These are phyloP conservation scores for Marasmius sp. DNA, from an alignment of 1,284 basidiomycete species.

Conservation along the genomic window DNA sequence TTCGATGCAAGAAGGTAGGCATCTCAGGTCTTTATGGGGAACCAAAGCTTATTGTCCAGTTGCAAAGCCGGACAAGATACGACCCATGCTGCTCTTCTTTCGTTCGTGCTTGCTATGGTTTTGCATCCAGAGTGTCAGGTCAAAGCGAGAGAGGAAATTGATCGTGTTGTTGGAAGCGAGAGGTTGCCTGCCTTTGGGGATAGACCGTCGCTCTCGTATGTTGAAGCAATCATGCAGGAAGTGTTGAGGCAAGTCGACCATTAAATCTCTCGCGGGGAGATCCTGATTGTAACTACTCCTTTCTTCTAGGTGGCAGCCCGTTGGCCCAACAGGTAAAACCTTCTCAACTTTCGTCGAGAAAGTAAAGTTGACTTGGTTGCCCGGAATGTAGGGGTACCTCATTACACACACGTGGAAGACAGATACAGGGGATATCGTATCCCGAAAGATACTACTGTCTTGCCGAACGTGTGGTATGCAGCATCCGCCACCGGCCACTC, in stretches of 20 bases:
- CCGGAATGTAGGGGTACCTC: not conserved
- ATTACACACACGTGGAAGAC: not conserved
- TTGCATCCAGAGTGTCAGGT: slow-evolving; percentile 14
- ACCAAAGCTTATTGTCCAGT: no score
- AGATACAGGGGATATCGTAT: not conserved
- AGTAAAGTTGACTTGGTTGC: not conserved
- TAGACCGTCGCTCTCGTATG: slow-evolving; percentile 6
- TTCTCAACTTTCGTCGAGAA: no score
- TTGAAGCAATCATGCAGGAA: slow-evolving; percentile 13
- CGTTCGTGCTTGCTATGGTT: slow-evolving; percentile 10
- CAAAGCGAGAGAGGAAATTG: slow-evolving; percentile 18
- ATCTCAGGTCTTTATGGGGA: not conserved
- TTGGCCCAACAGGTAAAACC: not conserved
- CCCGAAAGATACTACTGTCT: not conserved
- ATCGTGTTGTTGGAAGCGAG: slow-evolving; percentile 11
- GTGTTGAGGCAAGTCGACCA: slow-evolving; percentile 6
- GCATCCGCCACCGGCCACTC: not conserved
- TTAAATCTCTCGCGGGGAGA: not conserved
- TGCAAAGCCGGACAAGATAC: slow-evolving; percentile 9
- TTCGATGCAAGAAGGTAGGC: slow-evolving; percentile 9
- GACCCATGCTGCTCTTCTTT: not conserved
- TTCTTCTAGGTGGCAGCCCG: not conserved
- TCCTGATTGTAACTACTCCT: not conserved
- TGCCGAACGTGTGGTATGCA: not conserved
- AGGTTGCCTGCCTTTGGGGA: slow-evolving; percentile 17